A percentile compares a stretch with the other conserved stretches of the same genome.
Conservation (phyloP, 2,329 filamentous ascomycete species). For the Penicillium oxalicum region DNA sequence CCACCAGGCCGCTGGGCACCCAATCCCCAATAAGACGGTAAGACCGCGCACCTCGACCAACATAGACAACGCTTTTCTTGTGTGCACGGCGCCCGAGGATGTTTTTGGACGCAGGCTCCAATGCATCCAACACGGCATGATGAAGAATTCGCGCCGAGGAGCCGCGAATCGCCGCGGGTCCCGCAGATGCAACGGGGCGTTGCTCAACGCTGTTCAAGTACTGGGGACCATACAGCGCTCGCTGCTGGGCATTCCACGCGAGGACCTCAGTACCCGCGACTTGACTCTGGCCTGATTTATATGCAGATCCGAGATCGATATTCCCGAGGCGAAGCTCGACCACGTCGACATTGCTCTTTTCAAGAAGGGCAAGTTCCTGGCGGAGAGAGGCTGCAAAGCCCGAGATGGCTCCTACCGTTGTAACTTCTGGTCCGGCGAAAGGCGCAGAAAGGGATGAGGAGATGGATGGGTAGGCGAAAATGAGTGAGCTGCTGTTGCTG, state of each 20-base stretch:
- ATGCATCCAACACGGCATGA: slow-evolving; percentile 82
- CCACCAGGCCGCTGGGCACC: slow-evolving; percentile 71
- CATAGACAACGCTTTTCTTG: slow-evolving; percentile 58
- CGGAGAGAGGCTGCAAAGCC: slow-evolving; percentile 77
- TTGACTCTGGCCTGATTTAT: slow-evolving; percentile 39
- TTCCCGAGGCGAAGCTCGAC: slow-evolving; percentile 86
- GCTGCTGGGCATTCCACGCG: slow-evolving; percentile 53
- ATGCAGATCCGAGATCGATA: slow-evolving; percentile 70
- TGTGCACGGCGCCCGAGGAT: slow-evolving; percentile 34
- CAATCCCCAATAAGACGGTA: slow-evolving; percentile 82
- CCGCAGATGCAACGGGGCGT: slow-evolving; percentile 33
- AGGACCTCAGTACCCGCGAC: slow-evolving; percentile 49
- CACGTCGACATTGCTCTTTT: slow-evolving; percentile 58
- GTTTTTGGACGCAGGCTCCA: slow-evolving; percentile 49
- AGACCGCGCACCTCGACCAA: slow-evolving; percentile 75
- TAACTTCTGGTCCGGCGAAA: slow-evolving; percentile 67
- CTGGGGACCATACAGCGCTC: slow-evolving; percentile 44
- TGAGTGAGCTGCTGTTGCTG: slow-evolving; percentile 44
- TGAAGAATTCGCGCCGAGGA: slow-evolving; percentile 74
- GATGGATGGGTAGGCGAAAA: slow-evolving; percentile 42
- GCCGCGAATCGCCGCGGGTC: slow-evolving; percentile 47
- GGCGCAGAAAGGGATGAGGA: slow-evolving; percentile 41
- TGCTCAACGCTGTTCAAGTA: slow-evolving; percentile 42
- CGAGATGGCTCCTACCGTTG: slow-evolving; percentile 77
- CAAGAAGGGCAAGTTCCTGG: slow-evolving; percentile 69